Evolutionary conservation across 2,329 filamentous ascomycete genomes (phyloP).

Genomic region (Pseudogymnoascus sp.): DNA sequence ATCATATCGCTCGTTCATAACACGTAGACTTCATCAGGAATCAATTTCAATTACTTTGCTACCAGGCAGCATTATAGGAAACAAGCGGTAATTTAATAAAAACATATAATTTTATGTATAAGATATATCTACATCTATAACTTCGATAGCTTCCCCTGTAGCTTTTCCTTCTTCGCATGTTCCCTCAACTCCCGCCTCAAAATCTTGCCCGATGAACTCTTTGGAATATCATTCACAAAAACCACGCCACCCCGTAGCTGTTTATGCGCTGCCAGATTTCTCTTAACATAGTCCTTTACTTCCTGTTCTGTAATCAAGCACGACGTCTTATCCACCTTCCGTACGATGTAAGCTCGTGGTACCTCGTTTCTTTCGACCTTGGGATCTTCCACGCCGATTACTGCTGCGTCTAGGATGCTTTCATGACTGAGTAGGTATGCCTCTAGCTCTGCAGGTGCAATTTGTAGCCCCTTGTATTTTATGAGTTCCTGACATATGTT

Average conservation of each 20-base stretch:
- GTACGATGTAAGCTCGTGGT: conserved; percentile 36
- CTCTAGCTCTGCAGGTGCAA: conserved; percentile 41
- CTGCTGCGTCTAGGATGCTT: conserved; percentile 35
- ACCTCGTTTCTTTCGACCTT: conserved; percentile 29
- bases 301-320: conserved; percentile 24
- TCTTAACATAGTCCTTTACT: conserved; percentile 27
- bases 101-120: background rate
- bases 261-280: conserved; percentile 27
- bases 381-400: conserved; percentile 34
- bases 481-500: conserved; percentile 34
- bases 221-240: conserved; percentile 30
- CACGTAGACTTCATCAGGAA: background rate
- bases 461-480: conserved; percentile 42
- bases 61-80: background rate
- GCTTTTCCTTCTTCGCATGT: conserved; percentile 17
- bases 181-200: conserved; percentile 29
- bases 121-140: background rate
- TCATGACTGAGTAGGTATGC: conserved; percentile 34
- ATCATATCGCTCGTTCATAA: background rate
- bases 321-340: conserved; percentile 21
- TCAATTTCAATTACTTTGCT: background rate
- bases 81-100: background rate
- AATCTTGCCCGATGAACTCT: conserved; percentile 33
- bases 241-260: conserved; percentile 30
- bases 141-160: background rate